Conservation (phyloP, 1,284 basidiomycete species). For the Ustilago tritici region DNA sequence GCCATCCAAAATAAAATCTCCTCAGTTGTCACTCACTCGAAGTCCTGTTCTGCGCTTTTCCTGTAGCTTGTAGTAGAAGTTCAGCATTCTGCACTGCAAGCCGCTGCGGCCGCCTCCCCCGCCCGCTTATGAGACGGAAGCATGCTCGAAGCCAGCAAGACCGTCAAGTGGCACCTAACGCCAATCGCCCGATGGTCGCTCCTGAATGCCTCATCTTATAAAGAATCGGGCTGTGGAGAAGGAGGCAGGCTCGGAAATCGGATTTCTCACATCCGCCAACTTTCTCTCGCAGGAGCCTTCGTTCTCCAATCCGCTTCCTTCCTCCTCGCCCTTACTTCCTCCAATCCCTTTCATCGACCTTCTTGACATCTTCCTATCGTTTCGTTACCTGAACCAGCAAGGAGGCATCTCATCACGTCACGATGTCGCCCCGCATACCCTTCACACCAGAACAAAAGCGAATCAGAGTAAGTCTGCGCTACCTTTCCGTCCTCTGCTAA, state of each 20-base stretch:
- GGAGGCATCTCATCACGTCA: not conserved
- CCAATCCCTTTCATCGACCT: not conserved
- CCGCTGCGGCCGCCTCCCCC: no score
- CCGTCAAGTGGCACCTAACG: not conserved
- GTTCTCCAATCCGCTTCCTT: not conserved
- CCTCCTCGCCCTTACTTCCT: not conserved
- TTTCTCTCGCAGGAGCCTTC: not conserved
- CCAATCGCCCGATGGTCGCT: not conserved
- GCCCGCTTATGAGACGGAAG: not conserved
- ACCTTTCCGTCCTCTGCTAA: not conserved
- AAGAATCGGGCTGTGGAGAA: slow-evolving; percentile 1
- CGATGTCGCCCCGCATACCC: slow-evolving; percentile 35
- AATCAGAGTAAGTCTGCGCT: slow-evolving; percentile 37
- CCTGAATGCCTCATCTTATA: not conserved
- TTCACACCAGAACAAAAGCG: slow-evolving; percentile 49
- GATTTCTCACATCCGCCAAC: not conserved
- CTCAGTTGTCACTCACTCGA: not conserved
- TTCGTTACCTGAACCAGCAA: not conserved
- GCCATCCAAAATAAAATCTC: slow-evolving; percentile 8
- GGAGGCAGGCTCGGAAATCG: not conserved
- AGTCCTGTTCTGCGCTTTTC: not conserved
- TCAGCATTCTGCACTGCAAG: not conserved
- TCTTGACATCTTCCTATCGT: not conserved
- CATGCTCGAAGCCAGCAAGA: no score
- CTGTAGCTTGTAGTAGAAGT: not conserved